These are phyloP conservation scores for Guyanaporus albipodus DNA, from an alignment of 768 basidiomycete species.

Conservation along the genomic window DNA sequence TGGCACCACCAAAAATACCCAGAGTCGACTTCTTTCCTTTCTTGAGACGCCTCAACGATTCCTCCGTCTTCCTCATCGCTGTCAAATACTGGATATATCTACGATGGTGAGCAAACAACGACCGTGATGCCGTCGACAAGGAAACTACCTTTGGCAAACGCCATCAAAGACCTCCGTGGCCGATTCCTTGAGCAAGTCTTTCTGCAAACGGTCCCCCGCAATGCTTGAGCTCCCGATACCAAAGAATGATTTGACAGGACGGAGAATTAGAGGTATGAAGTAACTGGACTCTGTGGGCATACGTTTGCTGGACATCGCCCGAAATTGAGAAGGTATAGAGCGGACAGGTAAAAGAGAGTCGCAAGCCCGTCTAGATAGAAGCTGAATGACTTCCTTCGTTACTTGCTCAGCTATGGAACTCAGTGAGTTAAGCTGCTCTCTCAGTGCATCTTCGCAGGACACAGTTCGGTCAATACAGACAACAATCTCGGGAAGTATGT, in stretches of 20 bases:
- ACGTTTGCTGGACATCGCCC: slow-evolving; percentile 75
- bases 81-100: slow-evolving; percentile 81
- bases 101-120: not conserved
- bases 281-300: slow-evolving; percentile 77
- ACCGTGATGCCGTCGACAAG: not conserved
- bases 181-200: slow-evolving; percentile 47
- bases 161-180: slow-evolving; percentile 65
- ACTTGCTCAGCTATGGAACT: slow-evolving; percentile 52
- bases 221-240: slow-evolving; percentile 54
- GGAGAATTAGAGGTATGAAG: slow-evolving; percentile 78
- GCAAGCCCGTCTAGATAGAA: slow-evolving; percentile 77
- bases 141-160: slow-evolving; percentile 57
- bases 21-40: slow-evolving; percentile 79
- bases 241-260: slow-evolving; percentile 76
- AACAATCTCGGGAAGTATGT: slow-evolving; percentile 1
- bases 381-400: slow-evolving; percentile 59
- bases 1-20: slow-evolving; percentile 68
- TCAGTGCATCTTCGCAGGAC: slow-evolving; percentile 47
- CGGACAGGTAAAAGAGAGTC: slow-evolving; percentile 83
- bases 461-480: not conserved
- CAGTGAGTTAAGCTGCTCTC: slow-evolving; percentile 47
- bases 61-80: slow-evolving; percentile 89
- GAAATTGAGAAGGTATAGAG: slow-evolving; percentile 86
- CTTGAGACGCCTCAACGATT: slow-evolving; percentile 79
- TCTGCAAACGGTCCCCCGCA: slow-evolving; percentile 55